These are phyloP conservation scores for Ophiostoma triangulosporum DNA, from an alignment of 2,329 filamentous ascomycete species.

Conservation along the genomic window DNA sequence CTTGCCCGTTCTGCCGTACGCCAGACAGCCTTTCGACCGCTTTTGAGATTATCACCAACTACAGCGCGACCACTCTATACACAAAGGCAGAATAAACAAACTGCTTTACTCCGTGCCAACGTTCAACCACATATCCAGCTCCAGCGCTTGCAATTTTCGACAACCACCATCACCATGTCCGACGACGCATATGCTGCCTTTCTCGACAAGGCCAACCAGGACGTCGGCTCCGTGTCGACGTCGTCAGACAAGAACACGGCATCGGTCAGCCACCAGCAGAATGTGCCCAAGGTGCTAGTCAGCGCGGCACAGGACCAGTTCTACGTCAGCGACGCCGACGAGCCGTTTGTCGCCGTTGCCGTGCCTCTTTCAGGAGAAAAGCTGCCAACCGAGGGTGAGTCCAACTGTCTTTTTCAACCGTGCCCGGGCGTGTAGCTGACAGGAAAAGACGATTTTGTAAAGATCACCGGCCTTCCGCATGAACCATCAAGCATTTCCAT, in stretches of 20 bases:
- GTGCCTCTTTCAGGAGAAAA: conserved; percentile 40
- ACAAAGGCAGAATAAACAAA: too few species aligned
- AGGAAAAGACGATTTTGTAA: conserved; percentile 51
- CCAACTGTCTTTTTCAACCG: neutral
- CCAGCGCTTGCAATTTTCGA: neutral
- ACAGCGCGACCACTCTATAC: too few species aligned
- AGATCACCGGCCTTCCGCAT: conserved; percentile 46
- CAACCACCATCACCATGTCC: conserved; percentile 45
- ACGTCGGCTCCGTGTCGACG: conserved; percentile 36
- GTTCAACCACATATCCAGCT: too few species aligned
- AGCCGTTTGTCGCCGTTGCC: conserved; percentile 68
- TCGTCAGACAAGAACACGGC: conserved; percentile 6
- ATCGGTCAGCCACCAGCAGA: neutral
- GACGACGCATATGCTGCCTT: conserved; percentile 79
- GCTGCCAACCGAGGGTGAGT: conserved; percentile 49
- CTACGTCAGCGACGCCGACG: conserved; percentile 73
- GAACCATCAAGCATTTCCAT: conserved; percentile 47
- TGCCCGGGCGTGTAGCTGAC: conserved; percentile 4
- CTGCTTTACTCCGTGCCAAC: neutral
- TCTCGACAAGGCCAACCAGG: conserved; percentile 73
- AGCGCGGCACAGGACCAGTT: conserved; percentile 40
- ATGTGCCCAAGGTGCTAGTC: conserved; percentile 46
- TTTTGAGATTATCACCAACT: too few species aligned
- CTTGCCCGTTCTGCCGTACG: conserved; percentile 1
- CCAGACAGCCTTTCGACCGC: neutral